Base-by-base conservation (phyloP, 495 filamentous ascomycete species). In the Penicillium desertorum region DNA sequence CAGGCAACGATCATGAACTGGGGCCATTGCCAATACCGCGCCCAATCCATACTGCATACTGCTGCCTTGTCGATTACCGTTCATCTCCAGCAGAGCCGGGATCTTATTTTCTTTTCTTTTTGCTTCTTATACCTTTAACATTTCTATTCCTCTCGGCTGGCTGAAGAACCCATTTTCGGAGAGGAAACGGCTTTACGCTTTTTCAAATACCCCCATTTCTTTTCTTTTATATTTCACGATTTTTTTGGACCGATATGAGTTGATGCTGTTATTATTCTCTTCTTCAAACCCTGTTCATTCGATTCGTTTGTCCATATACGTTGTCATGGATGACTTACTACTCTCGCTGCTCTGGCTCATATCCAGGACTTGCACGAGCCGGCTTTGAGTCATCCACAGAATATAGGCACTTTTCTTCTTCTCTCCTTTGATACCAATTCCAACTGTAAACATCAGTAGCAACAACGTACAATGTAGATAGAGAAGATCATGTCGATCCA, bases 121-220 rank as follows among this genome's bases (percentile, higher is more conserved):
- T 63, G 56, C 37, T 57, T 57, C 53, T 57, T 65, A 59, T 62
- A 59, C 54, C 49, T 54, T 61, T 30, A 10, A 50, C 51, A 27
- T 61, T 62, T 53, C 45, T 67, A 29, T 42, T 66, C 54, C 63
- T 70, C 58, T 60, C 58, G 53, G 61, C 61, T 64, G 29, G 61
- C 59, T 66, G 60, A 54, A 62, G 67, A 66, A 54, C 51, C 54
- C 51, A 29, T 49, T 42, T 56, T 63, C 27, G 54, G 55, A 62
- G 60, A 65, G 59, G 64, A 67, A 60, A 65, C 59, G 64, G 64
- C 52, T 60, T 69, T 60, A 69, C 53, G 63, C 51, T 47, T 53
- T 67, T 44, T 71, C 59, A 63, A 72, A 76, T 73, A 74, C 70
- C 71, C 70, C 67, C 47, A 56, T 69, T 60, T 56, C 57, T 49